phyloP scores from a whole-genome alignment of 495 filamentous ascomycete species.

The Penicillium waksmanii region DNA sequence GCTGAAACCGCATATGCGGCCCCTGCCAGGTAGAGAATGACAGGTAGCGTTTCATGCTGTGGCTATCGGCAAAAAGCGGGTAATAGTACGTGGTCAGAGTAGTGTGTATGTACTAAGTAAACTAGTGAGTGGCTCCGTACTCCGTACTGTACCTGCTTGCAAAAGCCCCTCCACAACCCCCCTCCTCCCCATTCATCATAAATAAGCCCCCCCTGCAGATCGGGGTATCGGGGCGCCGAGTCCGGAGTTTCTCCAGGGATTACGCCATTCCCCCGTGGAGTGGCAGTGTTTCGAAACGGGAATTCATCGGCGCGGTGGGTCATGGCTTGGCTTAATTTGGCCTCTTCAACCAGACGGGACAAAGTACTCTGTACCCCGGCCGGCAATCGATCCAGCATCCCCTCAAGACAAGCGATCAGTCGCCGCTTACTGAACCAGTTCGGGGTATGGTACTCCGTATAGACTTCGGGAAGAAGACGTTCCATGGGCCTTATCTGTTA shows the following conservation, averaged over 20 bases:
- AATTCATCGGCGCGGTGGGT: neutral
- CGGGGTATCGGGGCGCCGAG: conserved; percentile 18
- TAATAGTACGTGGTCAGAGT: conserved; percentile 14
- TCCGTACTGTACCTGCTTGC: conserved; percentile 27
- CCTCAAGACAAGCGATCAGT: conserved; percentile 2
- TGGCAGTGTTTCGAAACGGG: neutral
- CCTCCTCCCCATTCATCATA: neutral
- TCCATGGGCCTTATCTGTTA: neutral
- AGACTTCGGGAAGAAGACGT: neutral
- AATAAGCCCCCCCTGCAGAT: conserved; percentile 19
- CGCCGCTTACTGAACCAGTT: neutral
- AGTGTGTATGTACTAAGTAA: neutral
- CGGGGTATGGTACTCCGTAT: neutral
- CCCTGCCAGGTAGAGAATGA: neutral
- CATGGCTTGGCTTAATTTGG: conserved; percentile 1
- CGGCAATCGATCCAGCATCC: conserved; percentile 8
- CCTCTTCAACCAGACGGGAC: neutral
- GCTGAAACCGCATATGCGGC: conserved; percentile 10
- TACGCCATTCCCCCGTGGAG: conserved; percentile 24
- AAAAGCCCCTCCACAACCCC: neutral
- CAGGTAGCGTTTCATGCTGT: conserved; percentile 1
- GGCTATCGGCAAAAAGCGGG: conserved; percentile 31
- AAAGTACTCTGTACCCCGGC: conserved; percentile 3
- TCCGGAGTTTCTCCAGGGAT: conserved; percentile 27
- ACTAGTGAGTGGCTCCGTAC: neutral